phyloP scores from a whole-genome alignment of 345 rosid genomes.

The Gossypium thurberi region DNA sequence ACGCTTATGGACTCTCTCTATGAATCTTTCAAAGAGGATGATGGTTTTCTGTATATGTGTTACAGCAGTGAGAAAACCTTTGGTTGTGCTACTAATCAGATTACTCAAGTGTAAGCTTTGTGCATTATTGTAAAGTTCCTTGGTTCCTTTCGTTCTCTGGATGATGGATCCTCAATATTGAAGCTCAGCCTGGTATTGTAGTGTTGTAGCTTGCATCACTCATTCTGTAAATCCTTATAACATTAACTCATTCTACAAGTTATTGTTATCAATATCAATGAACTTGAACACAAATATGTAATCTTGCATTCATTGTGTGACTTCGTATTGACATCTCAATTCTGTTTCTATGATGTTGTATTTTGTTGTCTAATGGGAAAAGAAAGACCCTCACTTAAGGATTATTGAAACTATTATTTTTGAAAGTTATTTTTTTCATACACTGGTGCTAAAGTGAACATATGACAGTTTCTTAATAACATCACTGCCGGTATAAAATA shows the following conservation, averaged over 20 bases:
- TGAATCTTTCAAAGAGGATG: constrained; percentile 72
- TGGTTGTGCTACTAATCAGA: constrained; percentile 23
- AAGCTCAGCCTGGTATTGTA: constrained; percentile 6
- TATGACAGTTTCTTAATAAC: too few species aligned
- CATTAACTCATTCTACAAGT: not conserved
- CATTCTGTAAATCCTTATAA: constrained; percentile 3
- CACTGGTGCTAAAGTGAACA: too few species aligned
- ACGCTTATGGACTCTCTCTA: constrained; percentile 58
- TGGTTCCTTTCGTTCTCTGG: not conserved
- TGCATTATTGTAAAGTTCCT: not conserved
- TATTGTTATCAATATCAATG: not conserved
- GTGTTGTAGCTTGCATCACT: not conserved
- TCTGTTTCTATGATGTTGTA: not conserved
- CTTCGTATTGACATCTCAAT: too few species aligned
- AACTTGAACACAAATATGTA: not conserved
- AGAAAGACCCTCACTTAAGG: too few species aligned
- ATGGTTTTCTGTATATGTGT: constrained; percentile 80
- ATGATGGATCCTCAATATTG: not conserved
- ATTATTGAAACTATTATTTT: too few species aligned
- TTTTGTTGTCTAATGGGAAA: not conserved
- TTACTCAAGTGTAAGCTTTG: constrained; percentile 7
- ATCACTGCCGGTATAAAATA: too few species aligned
- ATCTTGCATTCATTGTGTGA: not conserved
- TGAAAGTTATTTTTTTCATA: too few species aligned
- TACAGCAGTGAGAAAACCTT: constrained; percentile 78